These are phyloP conservation scores for Pugionium cornutum DNA, from an alignment of 345 rosid species.

Conservation along the genomic window DNA sequence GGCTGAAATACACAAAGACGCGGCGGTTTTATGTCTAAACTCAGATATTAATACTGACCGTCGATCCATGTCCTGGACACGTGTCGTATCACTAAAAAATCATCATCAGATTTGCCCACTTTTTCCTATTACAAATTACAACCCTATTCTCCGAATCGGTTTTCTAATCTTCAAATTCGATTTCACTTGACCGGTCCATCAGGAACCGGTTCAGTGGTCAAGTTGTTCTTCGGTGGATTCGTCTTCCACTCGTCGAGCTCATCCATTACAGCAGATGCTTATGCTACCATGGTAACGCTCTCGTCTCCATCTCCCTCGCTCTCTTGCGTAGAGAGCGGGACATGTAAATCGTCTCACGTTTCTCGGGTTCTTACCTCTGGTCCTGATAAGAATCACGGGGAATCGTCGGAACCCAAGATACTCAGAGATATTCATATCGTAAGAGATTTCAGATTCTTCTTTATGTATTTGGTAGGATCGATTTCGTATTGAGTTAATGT, in stretches of 20 bases:
- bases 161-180: neutral
- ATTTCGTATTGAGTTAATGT: neutral
- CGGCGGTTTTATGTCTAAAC: conserved; percentile 29
- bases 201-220: conserved; percentile 15
- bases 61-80: conserved; percentile 28
- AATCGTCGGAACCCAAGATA: conserved; percentile 37
- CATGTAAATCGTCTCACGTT: conserved; percentile 47
- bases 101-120: neutral
- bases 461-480: neutral
- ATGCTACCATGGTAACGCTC: conserved; percentile 51
- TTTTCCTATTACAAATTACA: neutral
- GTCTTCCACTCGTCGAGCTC: conserved; percentile 18
- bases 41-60: conserved; percentile 24
- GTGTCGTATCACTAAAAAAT: neutral
- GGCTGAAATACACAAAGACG: conserved; percentile 36
- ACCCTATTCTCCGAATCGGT: conserved; percentile 7
- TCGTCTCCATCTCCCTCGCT: conserved; percentile 66
- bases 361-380: conserved; percentile 48
- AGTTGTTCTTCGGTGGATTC: neutral
- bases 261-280: conserved; percentile 14
- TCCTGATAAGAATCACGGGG: conserved; percentile 39
- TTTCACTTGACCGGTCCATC: conserved; percentile 20
- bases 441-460: conserved; percentile 35
- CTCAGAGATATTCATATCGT: conserved; percentile 78
- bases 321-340: conserved; percentile 53